Percentiles rank a stretch among this genome's conserved stretches.
Conservation (phyloP, 176 grass and related monocot genomes). For the Aegilops sharonensis region DNA sequence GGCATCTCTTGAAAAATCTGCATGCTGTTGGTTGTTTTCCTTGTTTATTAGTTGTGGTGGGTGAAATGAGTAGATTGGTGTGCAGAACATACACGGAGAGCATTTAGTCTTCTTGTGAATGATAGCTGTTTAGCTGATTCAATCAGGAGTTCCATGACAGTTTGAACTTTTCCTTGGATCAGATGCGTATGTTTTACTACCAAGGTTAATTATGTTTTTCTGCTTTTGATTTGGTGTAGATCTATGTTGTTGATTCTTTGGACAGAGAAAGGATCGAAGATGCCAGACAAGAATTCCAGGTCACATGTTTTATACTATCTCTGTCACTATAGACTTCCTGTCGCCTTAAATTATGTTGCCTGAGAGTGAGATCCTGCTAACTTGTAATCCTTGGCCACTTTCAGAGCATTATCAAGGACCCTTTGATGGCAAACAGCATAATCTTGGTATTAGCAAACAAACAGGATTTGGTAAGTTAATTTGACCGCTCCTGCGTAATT, state of each 20-base stretch:
- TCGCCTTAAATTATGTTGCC: neutral
- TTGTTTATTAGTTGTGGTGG: neutral
- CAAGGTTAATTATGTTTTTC: constrained; percentile 10
- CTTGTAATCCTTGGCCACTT: constrained; percentile 1
- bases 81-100: neutral
- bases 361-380: neutral
- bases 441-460: constrained; percentile 94
- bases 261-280: constrained; percentile 89
- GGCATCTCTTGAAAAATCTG: neutral
- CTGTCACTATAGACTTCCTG: neutral
- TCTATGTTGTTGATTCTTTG: constrained; percentile 94
- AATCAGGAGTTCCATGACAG: neutral
- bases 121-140: neutral
- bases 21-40: neutral
- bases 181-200: constrained; percentile 9
- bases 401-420: constrained; percentile 84
- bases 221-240: constrained; percentile 50
- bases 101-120: neutral
- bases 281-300: constrained; percentile 90
- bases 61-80: neutral
- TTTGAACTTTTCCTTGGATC: neutral
- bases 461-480: constrained; percentile 83
- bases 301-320: constrained; percentile 25
- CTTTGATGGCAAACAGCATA: constrained; percentile 86
- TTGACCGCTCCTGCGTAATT: neutral